Conservation (phyloP, 2,329 filamentous ascomycete species). For the Ilyonectria mors-panacis region DNA sequence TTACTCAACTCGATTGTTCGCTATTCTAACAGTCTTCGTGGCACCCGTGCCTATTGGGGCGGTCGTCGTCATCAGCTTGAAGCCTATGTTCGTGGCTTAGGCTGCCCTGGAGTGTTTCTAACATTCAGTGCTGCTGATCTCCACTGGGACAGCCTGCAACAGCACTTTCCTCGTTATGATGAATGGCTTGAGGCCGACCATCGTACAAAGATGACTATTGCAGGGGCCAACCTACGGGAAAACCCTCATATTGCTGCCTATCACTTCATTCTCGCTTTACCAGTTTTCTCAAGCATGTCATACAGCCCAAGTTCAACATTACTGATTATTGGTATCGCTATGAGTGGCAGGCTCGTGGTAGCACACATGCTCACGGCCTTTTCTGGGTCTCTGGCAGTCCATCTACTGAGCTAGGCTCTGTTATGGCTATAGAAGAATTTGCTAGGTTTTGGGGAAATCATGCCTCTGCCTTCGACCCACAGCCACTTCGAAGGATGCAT, state of each 20-base stretch:
- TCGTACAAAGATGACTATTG: neutral
- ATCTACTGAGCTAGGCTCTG: neutral
- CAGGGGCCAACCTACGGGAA: neutral
- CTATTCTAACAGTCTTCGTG: neutral
- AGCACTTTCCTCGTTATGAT: neutral
- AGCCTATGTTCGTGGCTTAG: neutral
- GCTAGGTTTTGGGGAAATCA: no score
- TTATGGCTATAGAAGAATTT: no score
- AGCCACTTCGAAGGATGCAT: no score
- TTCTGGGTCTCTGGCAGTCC: constrained; percentile 3
- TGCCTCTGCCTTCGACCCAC: no score
- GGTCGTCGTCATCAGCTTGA: neutral
- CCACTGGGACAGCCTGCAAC: neutral
- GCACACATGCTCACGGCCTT: constrained; percentile 21
- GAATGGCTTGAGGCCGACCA: neutral
- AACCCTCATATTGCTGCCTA: constrained; percentile 1
- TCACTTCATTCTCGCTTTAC: neutral
- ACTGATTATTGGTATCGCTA: constrained; percentile 18
- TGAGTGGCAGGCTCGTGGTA: constrained; percentile 27
- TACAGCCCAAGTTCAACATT: constrained; percentile 8
- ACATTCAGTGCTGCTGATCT: neutral
- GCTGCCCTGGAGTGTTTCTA: neutral
- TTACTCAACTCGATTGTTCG: neutral
- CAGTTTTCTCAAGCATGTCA: neutral
- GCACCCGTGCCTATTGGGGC: neutral